Evolutionary conservation across 352 stramenopile species (phyloP).

Genomic region (Phytopythium delawarense): DNA sequence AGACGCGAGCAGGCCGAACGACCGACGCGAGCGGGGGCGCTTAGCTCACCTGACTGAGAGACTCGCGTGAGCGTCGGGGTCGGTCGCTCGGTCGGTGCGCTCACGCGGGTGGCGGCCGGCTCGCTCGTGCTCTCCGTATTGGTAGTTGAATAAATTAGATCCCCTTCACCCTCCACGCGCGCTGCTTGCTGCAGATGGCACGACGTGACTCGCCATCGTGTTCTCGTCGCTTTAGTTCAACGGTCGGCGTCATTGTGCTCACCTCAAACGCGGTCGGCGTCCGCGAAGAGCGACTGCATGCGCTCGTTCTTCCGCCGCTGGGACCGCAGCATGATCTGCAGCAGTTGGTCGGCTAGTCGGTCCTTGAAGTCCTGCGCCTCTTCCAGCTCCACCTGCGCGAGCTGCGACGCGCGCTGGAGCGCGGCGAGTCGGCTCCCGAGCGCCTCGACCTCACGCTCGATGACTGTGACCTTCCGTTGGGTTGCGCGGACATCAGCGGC

Average conservation of each 20-base stretch:
- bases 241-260: background rate
- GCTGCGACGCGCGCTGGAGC: slow-evolving; percentile 43
- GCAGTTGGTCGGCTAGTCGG: slow-evolving; percentile 68
- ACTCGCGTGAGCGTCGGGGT: background rate
- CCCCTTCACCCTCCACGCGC: slow-evolving; percentile 3
- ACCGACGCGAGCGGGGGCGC: background rate
- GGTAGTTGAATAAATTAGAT: slow-evolving; percentile 36
- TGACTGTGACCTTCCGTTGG: slow-evolving; percentile 42
- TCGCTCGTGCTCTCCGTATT: slow-evolving; percentile 9
- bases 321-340: slow-evolving; percentile 60
- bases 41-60: background rate
- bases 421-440: slow-evolving; percentile 28
- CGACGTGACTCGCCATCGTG: background rate
- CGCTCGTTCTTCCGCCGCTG: slow-evolving; percentile 66
- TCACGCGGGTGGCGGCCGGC: background rate
- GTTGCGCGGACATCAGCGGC: slow-evolving; percentile 41
- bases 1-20: background rate
- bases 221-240: background rate
- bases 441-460: slow-evolving; percentile 32
- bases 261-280: slow-evolving; percentile 30
- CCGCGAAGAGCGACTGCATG: slow-evolving; percentile 73
- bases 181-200: background rate
- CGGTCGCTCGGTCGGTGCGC: background rate
- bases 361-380: slow-evolving; percentile 74
- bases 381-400: slow-evolving; percentile 65